Percentiles rank a stretch among this genome's conserved stretches.
Evolutionary conservation across 495 filamentous ascomycete genomes (phyloP).

Genomic region (Letharia lupina): DNA sequence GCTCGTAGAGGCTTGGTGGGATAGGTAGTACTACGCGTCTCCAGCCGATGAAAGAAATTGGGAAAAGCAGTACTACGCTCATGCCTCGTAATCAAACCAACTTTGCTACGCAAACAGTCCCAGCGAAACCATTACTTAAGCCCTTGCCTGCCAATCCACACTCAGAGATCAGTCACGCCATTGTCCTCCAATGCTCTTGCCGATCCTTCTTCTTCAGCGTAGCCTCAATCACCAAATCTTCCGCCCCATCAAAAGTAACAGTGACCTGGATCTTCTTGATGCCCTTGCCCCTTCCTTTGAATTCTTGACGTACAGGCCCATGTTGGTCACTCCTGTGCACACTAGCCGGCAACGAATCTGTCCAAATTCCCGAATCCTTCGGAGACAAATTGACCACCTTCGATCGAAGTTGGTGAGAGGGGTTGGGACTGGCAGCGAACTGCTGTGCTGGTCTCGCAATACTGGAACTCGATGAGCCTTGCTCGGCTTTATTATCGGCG

Average conservation of each 20-base stretch:
- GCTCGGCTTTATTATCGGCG: background rate
- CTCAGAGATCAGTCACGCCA: background rate
- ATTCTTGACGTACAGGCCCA: background rate
- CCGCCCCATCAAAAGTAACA: slow-evolving; percentile 22
- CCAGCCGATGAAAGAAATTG: background rate
- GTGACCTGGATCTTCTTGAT: slow-evolving; percentile 22
- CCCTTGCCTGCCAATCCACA: background rate
- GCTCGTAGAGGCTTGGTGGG: background rate
- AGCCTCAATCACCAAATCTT: slow-evolving; percentile 20
- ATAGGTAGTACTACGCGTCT: background rate
- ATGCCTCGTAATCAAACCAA: background rate
- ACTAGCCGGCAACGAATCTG: background rate
- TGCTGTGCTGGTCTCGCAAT: background rate
- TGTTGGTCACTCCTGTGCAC: background rate
- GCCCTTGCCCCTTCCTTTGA: slow-evolving; percentile 6
- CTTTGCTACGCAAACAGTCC: background rate
- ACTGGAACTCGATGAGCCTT: background rate
- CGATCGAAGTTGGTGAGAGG: background rate
- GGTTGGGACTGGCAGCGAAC: background rate
- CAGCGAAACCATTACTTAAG: background rate
- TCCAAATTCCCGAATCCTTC: background rate
- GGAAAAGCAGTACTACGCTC: background rate
- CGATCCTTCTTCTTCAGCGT: slow-evolving; percentile 8
- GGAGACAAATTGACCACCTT: background rate
- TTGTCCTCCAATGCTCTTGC: slow-evolving; percentile 3